phyloP scores from a whole-genome alignment of 768 basidiomycete species.

The Phaffia australis region DNA sequence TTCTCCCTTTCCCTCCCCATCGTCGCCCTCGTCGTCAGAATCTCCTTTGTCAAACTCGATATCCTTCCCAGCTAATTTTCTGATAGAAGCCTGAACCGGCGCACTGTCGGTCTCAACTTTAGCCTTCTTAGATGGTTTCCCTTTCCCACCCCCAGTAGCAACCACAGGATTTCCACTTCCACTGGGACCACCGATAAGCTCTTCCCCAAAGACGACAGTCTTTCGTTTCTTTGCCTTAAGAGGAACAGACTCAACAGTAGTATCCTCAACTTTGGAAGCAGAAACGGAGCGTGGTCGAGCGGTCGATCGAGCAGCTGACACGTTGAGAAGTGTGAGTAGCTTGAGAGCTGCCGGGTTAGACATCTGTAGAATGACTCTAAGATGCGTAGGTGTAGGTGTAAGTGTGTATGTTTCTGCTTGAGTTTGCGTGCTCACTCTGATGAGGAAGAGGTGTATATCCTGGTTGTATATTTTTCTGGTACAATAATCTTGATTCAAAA shows the following conservation, averaged over 20 bases:
- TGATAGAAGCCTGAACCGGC: background rate
- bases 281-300: conserved; percentile 27
- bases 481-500: too few species aligned
- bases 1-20: conserved; percentile 39
- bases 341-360: conserved; percentile 40
- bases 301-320: conserved; percentile 51
- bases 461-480: too few species aligned
- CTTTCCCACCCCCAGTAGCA: background rate
- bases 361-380: conserved; percentile 20
- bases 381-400: background rate
- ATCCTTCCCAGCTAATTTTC: conserved; percentile 27
- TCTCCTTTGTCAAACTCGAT: conserved; percentile 25
- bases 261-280: conserved; percentile 29
- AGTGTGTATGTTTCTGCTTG: too few species aligned
- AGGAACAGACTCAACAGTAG: conserved; percentile 42
- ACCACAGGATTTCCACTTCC: conserved; percentile 30
- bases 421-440: too few species aligned
- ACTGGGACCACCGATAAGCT: conserved; percentile 34
- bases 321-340: conserved; percentile 77
- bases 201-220: conserved; percentile 35
- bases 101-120: background rate
- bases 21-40: conserved; percentile 37
- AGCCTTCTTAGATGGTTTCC: conserved; percentile 12
- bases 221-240: conserved; percentile 31
- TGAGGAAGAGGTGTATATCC: too few species aligned